Percentiles rank a stretch among this genome's conserved stretches.
phyloP scores from a whole-genome alignment of 2,329 filamentous ascomycete genomes.

The Sphaerulina vaccinii region DNA sequence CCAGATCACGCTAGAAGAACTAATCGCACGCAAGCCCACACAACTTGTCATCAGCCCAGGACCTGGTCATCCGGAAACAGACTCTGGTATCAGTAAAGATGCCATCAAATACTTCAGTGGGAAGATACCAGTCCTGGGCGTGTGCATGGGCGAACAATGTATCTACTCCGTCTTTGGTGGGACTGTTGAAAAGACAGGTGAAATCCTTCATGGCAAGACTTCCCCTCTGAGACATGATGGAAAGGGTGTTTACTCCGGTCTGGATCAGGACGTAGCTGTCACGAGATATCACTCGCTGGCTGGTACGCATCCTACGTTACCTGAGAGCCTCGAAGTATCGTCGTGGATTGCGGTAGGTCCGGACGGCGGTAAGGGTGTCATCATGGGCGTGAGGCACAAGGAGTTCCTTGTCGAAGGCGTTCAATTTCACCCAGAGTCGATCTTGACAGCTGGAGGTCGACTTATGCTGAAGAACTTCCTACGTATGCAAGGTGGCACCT shows the following conservation, averaged over 20 bases:
- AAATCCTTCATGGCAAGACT: conserved; percentile 97
- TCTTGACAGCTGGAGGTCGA: conserved; percentile 84
- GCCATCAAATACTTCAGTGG: conserved; percentile 88
- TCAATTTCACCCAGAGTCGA: conserved; percentile 97
- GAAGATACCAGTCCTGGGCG: conserved; percentile 93
- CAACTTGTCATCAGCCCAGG: conserved; percentile 94
- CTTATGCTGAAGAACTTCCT: conserved; percentile 92
- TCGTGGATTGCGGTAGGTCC: conserved; percentile 79
- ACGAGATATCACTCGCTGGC: conserved; percentile 96
- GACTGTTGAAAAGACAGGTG: conserved; percentile 85
- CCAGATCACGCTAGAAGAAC: conserved; percentile 78
- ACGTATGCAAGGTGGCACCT: conserved; percentile 82
- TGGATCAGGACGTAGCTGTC: conserved; percentile 78
- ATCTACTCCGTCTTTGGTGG: conserved; percentile 94
- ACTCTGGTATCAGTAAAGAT: conserved; percentile 90
- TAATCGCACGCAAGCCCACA: conserved; percentile 80
- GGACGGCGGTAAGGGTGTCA: conserved; percentile 77
- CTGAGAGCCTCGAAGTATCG: conserved; percentile 80
- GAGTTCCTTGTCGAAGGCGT: conserved; percentile 89
- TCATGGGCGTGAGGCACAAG: conserved; percentile 96
- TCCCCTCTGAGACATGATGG: conserved; percentile 84
- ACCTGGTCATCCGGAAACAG: conserved; percentile 85
- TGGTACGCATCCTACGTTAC: conserved; percentile 83
- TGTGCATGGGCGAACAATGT: conserved; percentile 99
- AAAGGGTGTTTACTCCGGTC: conserved; percentile 85